phyloP scores from a whole-genome alignment of 495 filamentous ascomycete species.

The Thermothielavioides terrestris region DNA sequence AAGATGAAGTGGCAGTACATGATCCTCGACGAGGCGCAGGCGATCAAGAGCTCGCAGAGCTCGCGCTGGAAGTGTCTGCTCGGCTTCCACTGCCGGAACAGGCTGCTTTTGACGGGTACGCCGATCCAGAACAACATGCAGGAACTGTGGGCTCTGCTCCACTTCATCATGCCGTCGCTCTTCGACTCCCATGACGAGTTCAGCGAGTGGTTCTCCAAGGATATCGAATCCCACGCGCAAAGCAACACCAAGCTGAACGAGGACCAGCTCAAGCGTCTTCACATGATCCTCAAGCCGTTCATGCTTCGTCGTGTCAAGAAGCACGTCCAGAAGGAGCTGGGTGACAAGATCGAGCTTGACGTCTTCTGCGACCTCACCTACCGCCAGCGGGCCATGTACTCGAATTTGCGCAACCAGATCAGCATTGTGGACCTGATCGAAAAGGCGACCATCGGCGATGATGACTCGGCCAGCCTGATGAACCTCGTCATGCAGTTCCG shows the following conservation, averaged over 20 bases:
- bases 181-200: constrained; percentile 99
- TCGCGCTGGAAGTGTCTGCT: constrained; percentile 94
- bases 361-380: constrained; percentile 96
- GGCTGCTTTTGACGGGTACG: constrained; percentile 88
- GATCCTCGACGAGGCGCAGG: constrained; percentile 97
- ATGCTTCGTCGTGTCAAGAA: constrained; percentile 99
- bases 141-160: constrained; percentile 91
- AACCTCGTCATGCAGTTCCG: constrained; percentile 99
- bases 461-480: constrained; percentile 95
- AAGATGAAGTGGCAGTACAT: constrained; percentile 99
- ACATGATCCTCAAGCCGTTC: constrained; percentile 99
- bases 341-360: constrained; percentile 96
- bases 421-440: constrained; percentile 98
- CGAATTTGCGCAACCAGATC: constrained; percentile 86
- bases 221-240: constrained; percentile 96
- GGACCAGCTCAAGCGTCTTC: constrained; percentile 88
- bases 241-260: constrained; percentile 98
- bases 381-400: constrained; percentile 90
- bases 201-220: constrained; percentile 99
- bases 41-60: constrained; percentile 95
- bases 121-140: constrained; percentile 99
- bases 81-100: constrained; percentile 91
- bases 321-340: constrained; percentile 95
- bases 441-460: constrained; percentile 89
- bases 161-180: constrained; percentile 98